Base-by-base conservation (phyloP, 176 grass and related monocot genomes). In the Thinopyrum elongatum region DNA sequence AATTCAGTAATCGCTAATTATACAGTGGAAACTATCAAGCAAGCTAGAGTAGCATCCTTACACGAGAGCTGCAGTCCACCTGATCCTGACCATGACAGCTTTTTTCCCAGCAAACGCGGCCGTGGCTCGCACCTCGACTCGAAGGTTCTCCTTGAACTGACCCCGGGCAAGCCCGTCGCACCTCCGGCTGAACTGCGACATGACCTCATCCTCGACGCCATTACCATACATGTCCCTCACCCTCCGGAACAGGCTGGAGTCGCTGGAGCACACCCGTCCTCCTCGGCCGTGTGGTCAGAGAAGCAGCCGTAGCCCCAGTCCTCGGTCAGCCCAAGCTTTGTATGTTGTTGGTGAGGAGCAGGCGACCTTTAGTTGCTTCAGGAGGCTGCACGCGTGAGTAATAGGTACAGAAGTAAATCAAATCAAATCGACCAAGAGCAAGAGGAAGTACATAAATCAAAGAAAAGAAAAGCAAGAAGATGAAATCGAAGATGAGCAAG, bases 81-180 rank as follows among this genome's bases (percentile, higher is more conserved):
- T 74, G 76, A 35, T 87, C 25, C 3, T 66, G 74, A 42, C 53
- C 78, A 25, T 21, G 42, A 0, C 70, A 70, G 77, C 29, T 70
- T 80, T 70, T 80, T 74, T 88, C 30, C 75, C 74, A 9, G 61
- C 59, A 63, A 83, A 65, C 3, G 70, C 41, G 41, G n/a, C 34
- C 6, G 82, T 19, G 7, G 77, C 60, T n/a, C 39, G 46, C 13
- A 98, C 77, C 8, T 92, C 86, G 87, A 98, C 91, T 10, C 78
- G 66, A 58, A 98, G 86, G 80, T 95, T 95, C 80, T 98, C 95
- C 86, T 98, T 92, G 22, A 91, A 94, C 7, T 82, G 74, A 0
- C 93, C 93, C 21, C 90, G 85, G 3, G 83, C 78, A 57, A 98
- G 77, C 33, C 83, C 83, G 1, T 84, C 57, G 41, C 65, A 47